Evolutionary conservation across 208 protist genomes (phyloP), one percentile per base, ranked within the genome.

Genomic region (Acanthamoeba healyi): DNA sequence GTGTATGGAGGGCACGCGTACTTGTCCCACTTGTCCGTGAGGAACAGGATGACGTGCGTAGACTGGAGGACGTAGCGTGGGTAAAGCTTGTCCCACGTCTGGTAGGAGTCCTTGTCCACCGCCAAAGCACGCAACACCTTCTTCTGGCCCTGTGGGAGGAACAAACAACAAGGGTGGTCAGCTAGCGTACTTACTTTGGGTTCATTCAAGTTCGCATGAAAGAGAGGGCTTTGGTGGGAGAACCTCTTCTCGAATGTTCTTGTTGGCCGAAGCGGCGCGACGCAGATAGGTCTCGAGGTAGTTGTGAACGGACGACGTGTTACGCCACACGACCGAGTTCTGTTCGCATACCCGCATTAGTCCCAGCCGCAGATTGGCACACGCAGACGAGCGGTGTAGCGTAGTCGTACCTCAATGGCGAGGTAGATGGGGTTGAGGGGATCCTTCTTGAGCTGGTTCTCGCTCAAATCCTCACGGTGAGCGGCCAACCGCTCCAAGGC

Each of bases 1-100:
- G 46, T 15, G 46, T 10, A 19, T 10, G 46, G 61, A 4, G 19
- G 58, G 3, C 9, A 7, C 22, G 74, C 34, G 42, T 56, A 54
- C 79, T 61, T 87, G 79, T 54, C 79, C 46, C 42, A 61, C n/a
- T 58, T 54, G 4, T 87, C 79, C 44, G 79, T 58, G 79, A 87
- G 42, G 79, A 61, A 87, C 44, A 87, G 79, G n/a, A 87, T 34
- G 79, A 87, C 32, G 10, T 87, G 42, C 44, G 46, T 36, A 2
- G 44, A 61, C 42, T 54, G n/a, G 29, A 42, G 32, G 44, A 87
- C 40, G 79, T 54, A 26, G 79, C 49, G 79, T 10, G 79, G 79
- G 46, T 87, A 87, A 10, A 61, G n/a, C 79, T n/a, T 0, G n/a
- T 61, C 32, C 79, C 79, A 87, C 15, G 36, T 61, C 32, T 51